Percentiles rank a stretch among this genome's conserved stretches.
Evolutionary conservation across 1,284 basidiomycete species (phyloP).

Genomic region (Cryptococcus sp.): DNA sequence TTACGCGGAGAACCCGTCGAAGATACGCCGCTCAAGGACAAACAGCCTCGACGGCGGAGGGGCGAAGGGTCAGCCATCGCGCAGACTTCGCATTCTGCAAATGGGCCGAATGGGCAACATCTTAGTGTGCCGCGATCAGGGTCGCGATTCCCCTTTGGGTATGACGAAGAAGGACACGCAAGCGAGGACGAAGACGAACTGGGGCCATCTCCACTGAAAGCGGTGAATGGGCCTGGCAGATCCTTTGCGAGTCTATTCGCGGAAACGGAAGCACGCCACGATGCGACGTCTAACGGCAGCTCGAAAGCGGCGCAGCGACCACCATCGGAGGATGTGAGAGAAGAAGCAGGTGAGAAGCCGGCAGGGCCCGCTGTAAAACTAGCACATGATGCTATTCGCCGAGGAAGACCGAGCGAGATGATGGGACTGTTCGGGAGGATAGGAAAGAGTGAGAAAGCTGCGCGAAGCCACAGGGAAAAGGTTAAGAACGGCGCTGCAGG

Average conservation of each 20-base stretch:
- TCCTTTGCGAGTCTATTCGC: conserved; percentile 20
- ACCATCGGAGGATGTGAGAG: neutral
- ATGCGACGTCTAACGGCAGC: neutral
- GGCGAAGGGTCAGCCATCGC: conserved; percentile 9
- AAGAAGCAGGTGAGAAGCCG: conserved; percentile 4
- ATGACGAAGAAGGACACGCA: conserved; percentile 11
- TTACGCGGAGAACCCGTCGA: conserved; percentile 48
- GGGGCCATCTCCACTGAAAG: conserved; percentile 42
- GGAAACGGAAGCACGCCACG: conserved; percentile 4
- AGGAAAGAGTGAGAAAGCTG: neutral
- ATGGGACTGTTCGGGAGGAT: conserved; percentile 16
- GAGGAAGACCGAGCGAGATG: conserved; percentile 12
- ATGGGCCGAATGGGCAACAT: conserved; percentile 5
- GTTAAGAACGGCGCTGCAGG: too few relatives aligned
- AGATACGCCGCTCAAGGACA: conserved; percentile 44
- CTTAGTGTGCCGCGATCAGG: too few relatives aligned
- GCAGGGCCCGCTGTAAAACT: neutral
- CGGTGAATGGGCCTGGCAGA: conserved; percentile 3
- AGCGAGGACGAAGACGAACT: conserved; percentile 35
- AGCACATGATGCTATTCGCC: neutral
- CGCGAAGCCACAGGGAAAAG: too few relatives aligned
- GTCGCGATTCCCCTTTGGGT: neutral
- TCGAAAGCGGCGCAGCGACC: neutral
- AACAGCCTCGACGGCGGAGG: conserved; percentile 15
- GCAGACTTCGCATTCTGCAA: neutral